Evolutionary conservation across 345 rosid species (phyloP).

Genomic region (Citrus sinensis): DVS_A1.0 CM039161.1:980001-980500

Average conservation of each 20-base stretch:
- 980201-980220: neutral
- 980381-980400: conserved; percentile 14
- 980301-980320: conserved; percentile 64
- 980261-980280: neutral
- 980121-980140: neutral
- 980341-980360: conserved; percentile 84
- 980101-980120: neutral
- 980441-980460: neutral
- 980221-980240: neutral
- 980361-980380: conserved; percentile 88
- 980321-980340: conserved; percentile 78
- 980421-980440: neutral
- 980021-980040: neutral
- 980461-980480: neutral
- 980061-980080: neutral
- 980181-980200: neutral
- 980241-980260: neutral
- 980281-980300: conserved; percentile 67
- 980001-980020: neutral
- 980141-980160: neutral
- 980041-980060: neutral
- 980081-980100: neutral
- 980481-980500: neutral
- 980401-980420: neutral
- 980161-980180: neutral